Evolutionary conservation across 371 early-diverging fungal genomes (phyloP).

Genomic region (Amoeboaphelidium protococcarum): DNA sequence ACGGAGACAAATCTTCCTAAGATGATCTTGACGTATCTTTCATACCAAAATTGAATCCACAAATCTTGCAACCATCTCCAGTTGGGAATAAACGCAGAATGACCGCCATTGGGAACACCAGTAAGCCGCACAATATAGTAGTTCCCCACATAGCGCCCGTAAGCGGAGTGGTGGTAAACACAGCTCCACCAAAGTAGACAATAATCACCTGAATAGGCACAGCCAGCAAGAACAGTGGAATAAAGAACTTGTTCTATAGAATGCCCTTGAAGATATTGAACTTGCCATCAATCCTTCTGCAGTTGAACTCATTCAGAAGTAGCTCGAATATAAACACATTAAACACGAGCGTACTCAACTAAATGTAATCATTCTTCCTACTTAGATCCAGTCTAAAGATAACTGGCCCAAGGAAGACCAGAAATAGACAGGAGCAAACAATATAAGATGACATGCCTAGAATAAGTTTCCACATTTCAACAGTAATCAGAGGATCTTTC

Average conservation of each 20-base stretch:
- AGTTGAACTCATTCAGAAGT: constrained; percentile 56
- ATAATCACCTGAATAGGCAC: constrained; percentile 26
- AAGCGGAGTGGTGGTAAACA: too few relatives aligned
- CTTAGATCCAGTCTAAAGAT: too few relatives aligned
- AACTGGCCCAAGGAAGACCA: too few relatives aligned
- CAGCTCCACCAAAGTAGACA: constrained; percentile 13
- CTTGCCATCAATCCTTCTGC: constrained; percentile 30
- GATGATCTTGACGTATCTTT: background rate
- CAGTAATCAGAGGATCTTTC: constrained; percentile 52
- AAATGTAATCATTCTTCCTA: too few relatives aligned
- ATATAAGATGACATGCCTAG: constrained; percentile 53
- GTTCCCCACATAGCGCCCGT: too few relatives aligned
- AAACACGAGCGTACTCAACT: constrained; percentile 69
- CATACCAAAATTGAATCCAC: background rate
- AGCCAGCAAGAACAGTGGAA: constrained; percentile 24
- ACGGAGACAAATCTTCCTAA: too few relatives aligned
- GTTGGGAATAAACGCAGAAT: constrained; percentile 40
- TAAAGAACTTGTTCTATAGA: constrained; percentile 24
- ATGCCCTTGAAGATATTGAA: constrained; percentile 31
- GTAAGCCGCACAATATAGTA: too few relatives aligned
- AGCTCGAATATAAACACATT: constrained; percentile 86
- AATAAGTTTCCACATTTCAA: constrained; percentile 76
- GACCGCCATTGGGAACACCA: constrained; percentile 54
- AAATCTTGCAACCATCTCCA: background rate
- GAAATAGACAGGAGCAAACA: too few relatives aligned